A percentile compares a stretch with the other conserved stretches of the same genome.
phyloP scores from a whole-genome alignment of 257 asterid species.

The Solanum acaule region DNA sequence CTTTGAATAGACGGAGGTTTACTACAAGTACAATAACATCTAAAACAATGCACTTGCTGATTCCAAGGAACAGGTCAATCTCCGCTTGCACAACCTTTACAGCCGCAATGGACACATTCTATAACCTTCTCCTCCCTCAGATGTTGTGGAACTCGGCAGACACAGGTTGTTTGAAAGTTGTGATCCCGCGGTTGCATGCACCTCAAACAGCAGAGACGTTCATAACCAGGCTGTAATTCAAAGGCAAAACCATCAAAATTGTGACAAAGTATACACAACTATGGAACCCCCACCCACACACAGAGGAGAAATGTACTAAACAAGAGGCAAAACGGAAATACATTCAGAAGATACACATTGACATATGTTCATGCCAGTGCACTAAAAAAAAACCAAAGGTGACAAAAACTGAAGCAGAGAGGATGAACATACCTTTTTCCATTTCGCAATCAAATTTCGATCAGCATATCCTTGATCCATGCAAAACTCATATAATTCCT shows the following conservation, averaged over 20 bases:
- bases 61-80: constrained; percentile 31
- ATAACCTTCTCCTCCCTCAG: constrained; percentile 85
- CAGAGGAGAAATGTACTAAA: neutral
- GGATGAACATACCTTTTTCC: constrained; percentile 59
- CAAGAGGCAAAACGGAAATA: neutral
- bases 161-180: constrained; percentile 80
- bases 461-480: constrained; percentile 93
- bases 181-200: constrained; percentile 95
- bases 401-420: neutral
- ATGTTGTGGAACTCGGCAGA: constrained; percentile 90
- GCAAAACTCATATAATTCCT: constrained; percentile 83
- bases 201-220: constrained; percentile 82
- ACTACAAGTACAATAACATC: neutral
- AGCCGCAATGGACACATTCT: constrained; percentile 87
- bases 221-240: constrained; percentile 80
- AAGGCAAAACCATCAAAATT: constrained; percentile 1
- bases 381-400: neutral
- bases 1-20: neutral
- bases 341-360: neutral
- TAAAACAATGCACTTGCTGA: neutral
- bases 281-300: neutral
- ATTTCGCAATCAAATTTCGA: constrained; percentile 82
- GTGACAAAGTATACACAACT: neutral
- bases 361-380: neutral
- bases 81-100: constrained; percentile 86